These are phyloP conservation scores for Cetradonia linearis DNA, from an alignment of 495 filamentous ascomycete species.

Conservation along the genomic window DNA sequence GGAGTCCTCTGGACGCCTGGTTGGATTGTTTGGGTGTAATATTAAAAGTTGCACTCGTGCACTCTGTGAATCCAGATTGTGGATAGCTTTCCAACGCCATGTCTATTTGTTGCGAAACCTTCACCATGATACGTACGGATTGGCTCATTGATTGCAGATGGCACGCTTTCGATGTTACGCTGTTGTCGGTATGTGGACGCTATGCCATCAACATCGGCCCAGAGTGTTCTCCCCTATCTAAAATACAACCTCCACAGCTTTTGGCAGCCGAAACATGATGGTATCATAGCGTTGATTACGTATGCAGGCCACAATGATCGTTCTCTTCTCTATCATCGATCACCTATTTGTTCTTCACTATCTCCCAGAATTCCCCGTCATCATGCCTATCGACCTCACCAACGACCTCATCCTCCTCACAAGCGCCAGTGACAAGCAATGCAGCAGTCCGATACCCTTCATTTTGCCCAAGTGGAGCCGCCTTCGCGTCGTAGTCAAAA, in stretches of 20 bases:
- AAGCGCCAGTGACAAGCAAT: constrained; percentile 27
- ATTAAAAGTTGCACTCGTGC: background rate
- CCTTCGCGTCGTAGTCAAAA: constrained; percentile 28
- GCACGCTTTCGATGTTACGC: background rate
- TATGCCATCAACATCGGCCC: background rate
- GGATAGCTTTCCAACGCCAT: background rate
- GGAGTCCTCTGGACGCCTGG: background rate
- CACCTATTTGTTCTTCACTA: background rate
- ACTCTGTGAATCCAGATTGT: background rate
- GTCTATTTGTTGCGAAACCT: background rate
- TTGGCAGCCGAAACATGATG: background rate
- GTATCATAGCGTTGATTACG: background rate
- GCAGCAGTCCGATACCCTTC: constrained; percentile 26
- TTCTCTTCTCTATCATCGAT: background rate
- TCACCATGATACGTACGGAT: background rate
- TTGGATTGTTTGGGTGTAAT: background rate
- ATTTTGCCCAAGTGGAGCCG: constrained; percentile 25
- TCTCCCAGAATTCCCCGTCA: background rate
- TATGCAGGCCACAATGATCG: background rate
- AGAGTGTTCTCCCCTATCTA: background rate
- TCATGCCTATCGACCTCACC: constrained; percentile 1
- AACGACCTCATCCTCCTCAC: constrained; percentile 26
- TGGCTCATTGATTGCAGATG: background rate
- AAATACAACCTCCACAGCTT: background rate
- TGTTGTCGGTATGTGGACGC: background rate